Evolutionary conservation across 768 basidiomycete species (phyloP).

Genomic region (Clavulina sp.): DNA sequence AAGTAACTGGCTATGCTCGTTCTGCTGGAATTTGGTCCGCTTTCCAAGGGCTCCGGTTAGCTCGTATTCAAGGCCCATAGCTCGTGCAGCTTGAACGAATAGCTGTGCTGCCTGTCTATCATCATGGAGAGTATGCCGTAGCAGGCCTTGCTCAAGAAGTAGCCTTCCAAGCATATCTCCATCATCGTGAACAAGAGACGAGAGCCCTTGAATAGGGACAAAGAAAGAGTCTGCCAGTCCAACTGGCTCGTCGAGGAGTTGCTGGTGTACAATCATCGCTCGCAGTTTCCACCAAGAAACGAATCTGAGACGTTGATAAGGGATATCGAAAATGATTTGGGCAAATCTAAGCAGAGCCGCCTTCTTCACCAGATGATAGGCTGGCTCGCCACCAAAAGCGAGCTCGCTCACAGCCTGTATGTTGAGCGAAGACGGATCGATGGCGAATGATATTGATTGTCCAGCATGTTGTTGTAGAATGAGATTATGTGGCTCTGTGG

Average conservation of each 20-base stretch:
- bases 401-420: conserved; percentile 54
- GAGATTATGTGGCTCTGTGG: conserved; percentile 30
- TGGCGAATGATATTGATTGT: too few relatives aligned
- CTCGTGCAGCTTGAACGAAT: conserved; percentile 61
- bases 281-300: conserved; percentile 77
- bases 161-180: conserved; percentile 54
- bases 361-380: conserved; percentile 68
- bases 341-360: conserved; percentile 62
- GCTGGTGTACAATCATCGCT: conserved; percentile 42
- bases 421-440: conserved; percentile 38
- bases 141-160: conserved; percentile 56
- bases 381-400: conserved; percentile 79
- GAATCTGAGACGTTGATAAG: conserved; percentile 33
- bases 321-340: conserved; percentile 42
- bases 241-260: conserved; percentile 71
- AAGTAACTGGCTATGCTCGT: conserved; percentile 74
- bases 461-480: conserved; percentile 19
- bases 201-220: conserved; percentile 21
- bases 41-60: conserved; percentile 86
- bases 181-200: conserved; percentile 10
- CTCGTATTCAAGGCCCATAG: conserved; percentile 70
- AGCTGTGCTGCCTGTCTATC: conserved; percentile 61
- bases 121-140: conserved; percentile 57
- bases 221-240: conserved; percentile 31
- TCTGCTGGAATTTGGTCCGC: conserved; percentile 84